Percentiles rank a stretch among this genome's conserved stretches.
Conservation (phyloP, 169 alveolate species). For the Plasmodium relictum region DNA sequence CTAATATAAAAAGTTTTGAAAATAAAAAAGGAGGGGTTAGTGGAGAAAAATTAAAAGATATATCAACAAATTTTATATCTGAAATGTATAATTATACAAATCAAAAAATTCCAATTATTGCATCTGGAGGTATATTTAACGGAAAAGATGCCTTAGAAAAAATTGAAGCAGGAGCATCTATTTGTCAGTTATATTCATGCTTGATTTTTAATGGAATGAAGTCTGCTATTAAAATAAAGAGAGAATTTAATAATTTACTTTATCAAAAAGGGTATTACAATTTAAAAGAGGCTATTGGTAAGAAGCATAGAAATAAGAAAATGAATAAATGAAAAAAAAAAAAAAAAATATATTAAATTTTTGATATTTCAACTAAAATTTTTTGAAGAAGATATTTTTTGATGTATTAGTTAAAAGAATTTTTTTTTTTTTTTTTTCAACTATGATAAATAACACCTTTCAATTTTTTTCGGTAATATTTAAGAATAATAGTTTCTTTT, state of each 20-base stretch:
- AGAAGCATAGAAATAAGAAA: not conserved
- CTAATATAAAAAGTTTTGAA: constrained; percentile 13
- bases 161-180: constrained; percentile 92
- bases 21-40: constrained; percentile 89
- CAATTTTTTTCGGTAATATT: too few relatives aligned
- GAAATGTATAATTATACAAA: constrained; percentile 87
- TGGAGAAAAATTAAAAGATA: constrained; percentile 85
- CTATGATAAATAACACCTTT: too few relatives aligned
- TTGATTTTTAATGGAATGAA: constrained; percentile 82
- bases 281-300: constrained; percentile 66
- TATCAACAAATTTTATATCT: constrained; percentile 84
- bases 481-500: too few relatives aligned
- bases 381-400: too few relatives aligned
- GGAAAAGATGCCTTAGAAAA: constrained; percentile 89
- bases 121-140: constrained; percentile 91
- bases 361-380: too few relatives aligned
- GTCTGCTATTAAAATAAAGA: constrained; percentile 52
- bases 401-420: too few relatives aligned
- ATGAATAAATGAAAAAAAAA: not conserved
- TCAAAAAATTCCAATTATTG: constrained; percentile 88
- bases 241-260: constrained; percentile 43
- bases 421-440: too few relatives aligned
- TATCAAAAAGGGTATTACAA: constrained; percentile 73
- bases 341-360: not conserved
- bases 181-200: constrained; percentile 87